These are phyloP conservation scores for Fraxinus floribunda DNA, from an alignment of 305 asterid genomes.

Conservation along the genomic window DNA sequence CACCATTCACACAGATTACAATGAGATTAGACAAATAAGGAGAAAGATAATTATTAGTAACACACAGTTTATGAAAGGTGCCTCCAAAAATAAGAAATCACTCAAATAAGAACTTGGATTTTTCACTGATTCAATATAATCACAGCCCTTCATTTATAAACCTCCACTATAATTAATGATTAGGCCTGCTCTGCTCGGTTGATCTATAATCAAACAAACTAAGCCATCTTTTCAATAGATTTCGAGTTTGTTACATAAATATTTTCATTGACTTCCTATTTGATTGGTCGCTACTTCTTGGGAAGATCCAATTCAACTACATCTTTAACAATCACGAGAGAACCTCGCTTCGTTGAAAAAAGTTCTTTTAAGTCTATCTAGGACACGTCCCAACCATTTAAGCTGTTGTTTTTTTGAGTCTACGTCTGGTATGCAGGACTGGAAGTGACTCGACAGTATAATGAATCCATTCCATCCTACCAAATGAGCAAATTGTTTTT, in stretches of 20 bases:
- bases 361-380: background rate
- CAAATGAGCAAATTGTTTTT: background rate
- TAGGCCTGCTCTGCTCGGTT: background rate
- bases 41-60: background rate
- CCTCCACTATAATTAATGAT: background rate
- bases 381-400: background rate
- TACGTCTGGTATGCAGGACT: background rate
- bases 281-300: background rate
- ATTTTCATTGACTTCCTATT: background rate
- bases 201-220: background rate
- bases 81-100: background rate
- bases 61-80: background rate
- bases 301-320: background rate
- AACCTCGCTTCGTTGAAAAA: background rate
- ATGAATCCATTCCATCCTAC: background rate
- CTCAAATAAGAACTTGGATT: background rate
- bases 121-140: background rate
- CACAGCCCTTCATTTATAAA: background rate
- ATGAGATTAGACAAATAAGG: slow-evolving; percentile 8
- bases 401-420: background rate
- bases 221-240: background rate
- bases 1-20: slow-evolving; percentile 4
- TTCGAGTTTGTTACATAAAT: background rate
- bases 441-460: background rate
- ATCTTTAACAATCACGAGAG: background rate